phyloP scores from a whole-genome alignment of 768 basidiomycete species.

The Heimioporus sp. region DNA sequence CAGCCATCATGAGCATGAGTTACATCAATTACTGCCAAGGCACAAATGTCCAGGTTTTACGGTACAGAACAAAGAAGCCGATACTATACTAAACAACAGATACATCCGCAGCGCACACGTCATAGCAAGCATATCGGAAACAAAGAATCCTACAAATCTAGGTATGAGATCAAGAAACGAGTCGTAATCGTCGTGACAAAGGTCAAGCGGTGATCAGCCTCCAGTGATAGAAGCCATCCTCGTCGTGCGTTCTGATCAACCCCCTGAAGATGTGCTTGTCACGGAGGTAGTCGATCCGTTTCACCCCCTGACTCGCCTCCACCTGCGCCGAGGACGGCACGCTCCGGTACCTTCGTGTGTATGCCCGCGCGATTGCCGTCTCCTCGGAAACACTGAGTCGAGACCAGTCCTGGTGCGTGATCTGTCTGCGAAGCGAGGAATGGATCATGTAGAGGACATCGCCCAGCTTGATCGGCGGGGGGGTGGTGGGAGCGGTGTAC shows the following conservation, averaged over 20 bases:
- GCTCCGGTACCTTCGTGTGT: constrained; percentile 34
- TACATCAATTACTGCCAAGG: too few species aligned
- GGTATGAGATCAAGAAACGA: too few species aligned
- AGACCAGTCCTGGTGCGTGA: constrained; percentile 37
- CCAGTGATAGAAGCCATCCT: constrained; percentile 31
- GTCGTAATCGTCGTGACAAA: background rate
- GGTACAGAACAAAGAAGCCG: too few species aligned
- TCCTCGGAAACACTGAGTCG: constrained; percentile 23
- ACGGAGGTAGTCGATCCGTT: constrained; percentile 37
- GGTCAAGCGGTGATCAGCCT: constrained; percentile 21
- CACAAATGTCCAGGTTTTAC: too few species aligned
- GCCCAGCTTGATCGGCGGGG: constrained; percentile 51
- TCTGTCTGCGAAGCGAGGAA: constrained; percentile 42
- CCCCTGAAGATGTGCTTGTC: constrained; percentile 38
- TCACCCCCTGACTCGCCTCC: constrained; percentile 39
- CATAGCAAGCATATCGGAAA: too few species aligned
- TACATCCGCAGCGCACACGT: too few species aligned
- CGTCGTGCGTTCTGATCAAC: constrained; percentile 29
- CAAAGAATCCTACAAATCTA: too few species aligned
- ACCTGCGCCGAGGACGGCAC: constrained; percentile 28
- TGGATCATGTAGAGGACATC: constrained; percentile 57
- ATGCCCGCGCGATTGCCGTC: constrained; percentile 34
- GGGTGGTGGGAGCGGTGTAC: constrained; percentile 17
- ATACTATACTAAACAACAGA: too few species aligned
- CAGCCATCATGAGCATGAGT: too few species aligned